Percentiles rank a stretch among this genome's conserved stretches.
phyloP scores from a whole-genome alignment of 768 basidiomycete species.

The Amanita rimosa region DNA sequence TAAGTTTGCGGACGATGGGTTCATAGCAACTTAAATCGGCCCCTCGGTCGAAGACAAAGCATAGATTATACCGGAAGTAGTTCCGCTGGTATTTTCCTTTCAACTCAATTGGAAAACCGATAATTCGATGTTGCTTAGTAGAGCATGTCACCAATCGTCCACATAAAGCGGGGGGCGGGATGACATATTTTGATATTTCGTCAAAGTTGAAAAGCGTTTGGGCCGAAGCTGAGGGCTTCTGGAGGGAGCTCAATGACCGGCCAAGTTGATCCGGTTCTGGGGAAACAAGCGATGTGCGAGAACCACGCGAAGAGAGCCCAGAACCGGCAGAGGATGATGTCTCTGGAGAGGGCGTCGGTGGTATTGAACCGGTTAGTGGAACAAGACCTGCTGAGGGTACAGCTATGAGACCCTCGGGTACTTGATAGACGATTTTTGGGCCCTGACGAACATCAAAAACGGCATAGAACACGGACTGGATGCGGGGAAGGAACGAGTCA shows the following conservation, averaged over 20 bases:
- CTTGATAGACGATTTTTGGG: slow-evolving; percentile 86
- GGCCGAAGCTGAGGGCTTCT: slow-evolving; percentile 39
- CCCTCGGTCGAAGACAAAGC: slow-evolving; percentile 88
- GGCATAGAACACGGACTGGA: slow-evolving; percentile 89
- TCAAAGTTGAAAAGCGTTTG: slow-evolving; percentile 75
- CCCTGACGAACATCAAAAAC: slow-evolving; percentile 82
- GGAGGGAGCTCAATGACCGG: slow-evolving; percentile 30
- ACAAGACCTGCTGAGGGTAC: slow-evolving; percentile 22
- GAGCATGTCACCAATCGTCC: slow-evolving; percentile 84
- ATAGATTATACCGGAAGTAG: slow-evolving; percentile 89
- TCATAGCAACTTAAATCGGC: slow-evolving; percentile 95
- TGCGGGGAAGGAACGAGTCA: slow-evolving; percentile 65
- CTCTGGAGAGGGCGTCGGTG: slow-evolving; percentile 28
- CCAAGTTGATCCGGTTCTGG: slow-evolving; percentile 33
- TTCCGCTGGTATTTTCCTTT: slow-evolving; percentile 71
- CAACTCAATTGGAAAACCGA: slow-evolving; percentile 84
- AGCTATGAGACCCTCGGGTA: slow-evolving; percentile 84
- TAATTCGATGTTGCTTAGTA: slow-evolving; percentile 71
- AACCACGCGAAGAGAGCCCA: slow-evolving; percentile 32
- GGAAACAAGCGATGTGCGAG: slow-evolving; percentile 40
- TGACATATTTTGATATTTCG: slow-evolving; percentile 89
- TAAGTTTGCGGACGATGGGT: slow-evolving; percentile 89
- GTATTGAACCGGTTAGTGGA: slow-evolving; percentile 19
- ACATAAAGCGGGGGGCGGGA: slow-evolving; percentile 78
- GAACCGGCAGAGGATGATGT: slow-evolving; percentile 15